A percentile compares a stretch with the other conserved stretches of the same genome.
These are phyloP conservation scores for Epichloe scottii DNA, from an alignment of 2,329 filamentous ascomycete species.

Conservation along the genomic window DNA sequence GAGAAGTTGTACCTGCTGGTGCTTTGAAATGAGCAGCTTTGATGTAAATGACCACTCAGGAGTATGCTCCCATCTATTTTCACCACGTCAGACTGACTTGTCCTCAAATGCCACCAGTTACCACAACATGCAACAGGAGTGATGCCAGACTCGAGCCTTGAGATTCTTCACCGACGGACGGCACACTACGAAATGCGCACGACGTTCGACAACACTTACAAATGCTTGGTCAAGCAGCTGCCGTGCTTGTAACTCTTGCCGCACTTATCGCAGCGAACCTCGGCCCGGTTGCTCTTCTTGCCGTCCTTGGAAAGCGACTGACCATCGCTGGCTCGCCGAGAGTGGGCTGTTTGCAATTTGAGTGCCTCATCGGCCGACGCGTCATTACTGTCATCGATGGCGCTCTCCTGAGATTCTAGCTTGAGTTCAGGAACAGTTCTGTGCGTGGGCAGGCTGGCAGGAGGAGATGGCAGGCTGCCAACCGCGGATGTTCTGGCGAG, in stretches of 20 bases:
- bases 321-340: conserved; percentile 68
- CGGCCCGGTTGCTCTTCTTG: conserved; percentile 69
- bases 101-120: background rate
- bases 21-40: conserved; percentile 96
- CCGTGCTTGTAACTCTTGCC: conserved; percentile 99
- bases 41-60: conserved; percentile 96
- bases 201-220: conserved; percentile 63
- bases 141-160: background rate
- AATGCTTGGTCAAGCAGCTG: conserved; percentile 99
- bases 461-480: conserved; percentile 48
- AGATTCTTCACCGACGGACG: background rate
- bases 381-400: conserved; percentile 55
- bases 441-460: conserved; percentile 54
- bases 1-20: conserved; percentile 95
- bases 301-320: conserved; percentile 71
- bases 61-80: conserved; percentile 90
- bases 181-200: conserved; percentile 9
- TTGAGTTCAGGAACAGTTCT: conserved; percentile 38
- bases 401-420: conserved; percentile 41
- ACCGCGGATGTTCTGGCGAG: conserved; percentile 20
- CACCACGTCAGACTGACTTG: conserved; percentile 4
- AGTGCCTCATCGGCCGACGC: conserved; percentile 42
- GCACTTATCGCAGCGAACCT: conserved; percentile 94
- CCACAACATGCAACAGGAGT: background rate
- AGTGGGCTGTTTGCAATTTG: conserved; percentile 35